These are phyloP conservation scores for Pilatotrama ljubarskyi DNA, from an alignment of 768 basidiomycete genomes.

Conservation along the genomic window DNA sequence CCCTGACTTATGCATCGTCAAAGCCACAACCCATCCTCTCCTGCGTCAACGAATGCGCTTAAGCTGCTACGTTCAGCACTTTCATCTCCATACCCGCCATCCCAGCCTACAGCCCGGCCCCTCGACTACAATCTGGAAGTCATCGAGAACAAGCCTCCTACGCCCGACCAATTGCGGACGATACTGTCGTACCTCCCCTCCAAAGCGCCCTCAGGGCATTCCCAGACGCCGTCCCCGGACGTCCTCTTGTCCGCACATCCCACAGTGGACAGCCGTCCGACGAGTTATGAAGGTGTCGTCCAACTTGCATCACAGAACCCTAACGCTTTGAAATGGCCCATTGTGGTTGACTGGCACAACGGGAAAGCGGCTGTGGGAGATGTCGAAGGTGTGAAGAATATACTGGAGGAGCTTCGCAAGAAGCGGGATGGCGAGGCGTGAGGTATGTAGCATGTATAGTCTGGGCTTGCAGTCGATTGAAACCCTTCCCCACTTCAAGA, in stretches of 20 bases:
- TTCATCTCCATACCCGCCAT: conserved; percentile 61
- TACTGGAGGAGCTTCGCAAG: conserved; percentile 65
- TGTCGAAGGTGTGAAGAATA: conserved; percentile 64
- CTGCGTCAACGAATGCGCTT: conserved; percentile 63
- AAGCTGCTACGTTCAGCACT: conserved; percentile 58
- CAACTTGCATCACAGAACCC: conserved; percentile 57
- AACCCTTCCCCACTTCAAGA: too few relatives aligned
- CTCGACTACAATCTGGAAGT: conserved; percentile 74
- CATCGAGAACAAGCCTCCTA: conserved; percentile 63
- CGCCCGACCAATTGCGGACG: conserved; percentile 63
- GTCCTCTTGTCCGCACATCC: conserved; percentile 67
- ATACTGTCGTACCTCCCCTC: conserved; percentile 61
- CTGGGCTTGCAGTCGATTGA: too few relatives aligned
- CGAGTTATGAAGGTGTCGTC: conserved; percentile 46
- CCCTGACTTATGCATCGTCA: background rate
- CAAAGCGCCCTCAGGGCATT: conserved; percentile 9
- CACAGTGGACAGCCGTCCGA: conserved; percentile 38
- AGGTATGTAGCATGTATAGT: background rate
- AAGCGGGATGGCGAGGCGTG: conserved; percentile 61
- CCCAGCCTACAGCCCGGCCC: conserved; percentile 45
- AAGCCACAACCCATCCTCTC: conserved; percentile 68
- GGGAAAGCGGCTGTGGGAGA: conserved; percentile 68
- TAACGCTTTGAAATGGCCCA: conserved; percentile 70
- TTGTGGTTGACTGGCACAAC: conserved; percentile 76
- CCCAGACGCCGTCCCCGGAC: conserved; percentile 22